Evolutionary conservation across 2,329 filamentous ascomycete species (phyloP), one percentile per base, ranked within the genome.

Genomic region (Penicillium sp.): DNA sequence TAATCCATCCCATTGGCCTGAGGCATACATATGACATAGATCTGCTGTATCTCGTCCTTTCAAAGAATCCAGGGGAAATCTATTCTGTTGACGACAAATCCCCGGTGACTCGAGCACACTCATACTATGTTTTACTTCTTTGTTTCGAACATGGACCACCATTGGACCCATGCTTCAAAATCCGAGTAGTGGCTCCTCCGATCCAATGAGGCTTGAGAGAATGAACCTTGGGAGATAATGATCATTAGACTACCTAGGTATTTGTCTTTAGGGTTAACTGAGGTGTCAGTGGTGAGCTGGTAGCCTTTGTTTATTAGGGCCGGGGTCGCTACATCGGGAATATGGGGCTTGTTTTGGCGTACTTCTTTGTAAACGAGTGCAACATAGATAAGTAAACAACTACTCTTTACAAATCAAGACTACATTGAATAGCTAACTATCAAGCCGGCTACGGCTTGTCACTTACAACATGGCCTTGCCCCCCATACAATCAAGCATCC

Each of bases 1-100:
- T 60, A 64, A 61, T 59, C 54, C 52, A 56, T 27, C 15, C 9
- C 12, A 7, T 13, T 46, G 43, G 47, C 47, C 54, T 46, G 37
- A 47, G 41, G 42, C 50, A 53, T 15, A 21, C 1, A 10, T 33
- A 27, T 40, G 27, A 15, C 23, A 40, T 40, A 27, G 12, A 27
- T 27, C 6, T 29, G 23, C n/a, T 21, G 9, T 21, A 4, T 35
- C 33, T 33, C 31, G 31, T 33, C 5, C 21, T 23, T 17, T 35
- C 46, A 48, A 35, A 23, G n/a, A 33, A 27, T 45, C 17, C 1
- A 23, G 45, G 23, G 31, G 13, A 17, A 47, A 17, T 19, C 17
- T 6, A 15, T 48, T 35, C 13, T 17, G 45, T 17, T 19, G 19
- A n/a, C n/a, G 12, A 5, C 17, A 13, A n/a, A 40, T 19, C 10